Evolutionary conservation across 306 rosid species (phyloP).

Genomic region (Nissolia schottii): DNA sequence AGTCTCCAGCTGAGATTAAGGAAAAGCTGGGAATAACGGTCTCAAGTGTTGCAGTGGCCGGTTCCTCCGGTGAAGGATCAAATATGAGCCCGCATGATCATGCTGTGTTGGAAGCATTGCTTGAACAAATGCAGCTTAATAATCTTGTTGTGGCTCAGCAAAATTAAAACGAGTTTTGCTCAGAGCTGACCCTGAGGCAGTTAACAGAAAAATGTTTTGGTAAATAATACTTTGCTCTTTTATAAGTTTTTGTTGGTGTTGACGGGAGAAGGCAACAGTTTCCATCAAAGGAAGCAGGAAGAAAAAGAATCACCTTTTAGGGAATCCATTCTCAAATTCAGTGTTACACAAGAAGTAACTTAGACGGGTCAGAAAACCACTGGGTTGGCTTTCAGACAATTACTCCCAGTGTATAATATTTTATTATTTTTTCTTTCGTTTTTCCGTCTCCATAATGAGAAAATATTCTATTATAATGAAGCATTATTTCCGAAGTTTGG

Average conservation of each 20-base stretch:
- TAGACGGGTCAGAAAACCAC: slow-evolving; percentile 29
- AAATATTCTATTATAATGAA: slow-evolving; percentile 32
- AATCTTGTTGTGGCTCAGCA: slow-evolving; percentile 41
- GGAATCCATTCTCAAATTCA: slow-evolving; percentile 19
- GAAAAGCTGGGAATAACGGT: slow-evolving; percentile 42
- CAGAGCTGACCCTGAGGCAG: slow-evolving; percentile 24
- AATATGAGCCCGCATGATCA: slow-evolving; percentile 42
- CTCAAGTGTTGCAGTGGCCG: slow-evolving; percentile 36
- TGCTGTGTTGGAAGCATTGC: slow-evolving; percentile 37
- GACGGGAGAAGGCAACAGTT: slow-evolving; percentile 26
- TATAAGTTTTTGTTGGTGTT: slow-evolving; percentile 28
- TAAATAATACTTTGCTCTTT: slow-evolving; percentile 32
- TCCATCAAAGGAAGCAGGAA: slow-evolving; percentile 29
- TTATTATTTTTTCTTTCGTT: slow-evolving; percentile 41
- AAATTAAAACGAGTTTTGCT: slow-evolving; percentile 33
- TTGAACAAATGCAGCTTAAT: slow-evolving; percentile 35
- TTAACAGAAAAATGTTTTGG: slow-evolving; percentile 24
- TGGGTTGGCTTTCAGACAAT: slow-evolving; percentile 22
- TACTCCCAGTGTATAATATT: slow-evolving; percentile 29
- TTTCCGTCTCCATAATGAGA: slow-evolving; percentile 36
- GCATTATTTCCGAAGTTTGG: slow-evolving; percentile 32
- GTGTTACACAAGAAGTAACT: slow-evolving; percentile 33
- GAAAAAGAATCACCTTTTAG: slow-evolving; percentile 8
- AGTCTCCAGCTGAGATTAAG: slow-evolving; percentile 76
- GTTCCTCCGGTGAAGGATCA: slow-evolving; percentile 39